Base-by-base conservation (phyloP, 805 yeast species). In the Spathaspora arborariae region DNA sequence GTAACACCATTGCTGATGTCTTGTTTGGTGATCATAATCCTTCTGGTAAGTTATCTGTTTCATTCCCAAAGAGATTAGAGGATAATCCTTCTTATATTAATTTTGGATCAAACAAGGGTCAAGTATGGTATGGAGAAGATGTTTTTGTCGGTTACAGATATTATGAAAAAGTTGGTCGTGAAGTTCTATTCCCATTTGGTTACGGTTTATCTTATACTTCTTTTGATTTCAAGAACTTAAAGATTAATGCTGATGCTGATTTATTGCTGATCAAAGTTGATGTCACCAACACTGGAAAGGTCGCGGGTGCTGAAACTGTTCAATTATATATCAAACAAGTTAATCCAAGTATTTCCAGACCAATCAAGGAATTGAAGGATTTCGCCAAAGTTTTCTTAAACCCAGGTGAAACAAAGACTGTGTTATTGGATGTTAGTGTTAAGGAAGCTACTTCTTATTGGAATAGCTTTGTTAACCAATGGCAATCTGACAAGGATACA, bases 41-140 rank as follows among this genome's bases (percentile, higher is more conserved):
- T 22, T 66, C 76, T 47, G 88, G 85, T 42, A 81, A 79, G 56
- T 64, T 81, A 45, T 65, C 84, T 2, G 57, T 81, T 49, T 65
- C 84, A 4, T 80, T 76, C 74, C 85, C 86, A 27, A 57, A 65
- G 45, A 68, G 61, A 50, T 53, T 69, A 41, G 71, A 76, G 53
- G 84, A 81, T 60, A 79, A 76, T 51, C 85, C 86, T 9, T 72
- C 84, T 0, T 81, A 60, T 60, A 62, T 79, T 56, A 79, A 74
- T 62, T 79, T 66, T 65, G 64, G 66, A 24, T 66, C 81, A 5
- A 75, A 75, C 54, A 70, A 71, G 55, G 85, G 85, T 39, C 63
- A 74, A 44, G 79, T 75, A 22, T 55, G 76, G 46, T 83, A 82
- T 53, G 85, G 87, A 48, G 88, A 83, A 59, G 85, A 81, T 56